phyloP scores from a whole-genome alignment of 2,329 filamentous ascomycete species.

The Diaporthe vexans region DNA sequence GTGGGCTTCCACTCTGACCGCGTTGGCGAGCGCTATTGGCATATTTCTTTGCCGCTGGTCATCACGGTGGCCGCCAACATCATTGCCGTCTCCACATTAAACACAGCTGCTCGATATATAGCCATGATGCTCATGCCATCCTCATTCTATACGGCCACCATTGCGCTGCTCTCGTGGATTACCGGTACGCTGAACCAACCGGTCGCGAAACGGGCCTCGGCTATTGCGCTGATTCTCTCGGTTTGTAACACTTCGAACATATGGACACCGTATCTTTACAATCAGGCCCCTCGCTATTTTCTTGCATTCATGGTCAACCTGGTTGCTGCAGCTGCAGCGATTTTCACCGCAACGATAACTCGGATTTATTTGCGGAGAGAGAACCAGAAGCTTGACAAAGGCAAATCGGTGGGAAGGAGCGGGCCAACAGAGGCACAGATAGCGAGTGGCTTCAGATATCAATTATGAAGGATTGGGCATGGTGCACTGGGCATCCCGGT shows the following conservation, averaged over 20 bases:
- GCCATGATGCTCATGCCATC: conserved; percentile 14
- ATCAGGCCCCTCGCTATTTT: not conserved
- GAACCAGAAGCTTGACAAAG: not conserved
- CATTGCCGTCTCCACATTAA: conserved; percentile 4
- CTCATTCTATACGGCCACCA: not conserved
- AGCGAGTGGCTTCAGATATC: not conserved
- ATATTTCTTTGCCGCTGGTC: not conserved
- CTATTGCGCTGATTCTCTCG: conserved; percentile 3
- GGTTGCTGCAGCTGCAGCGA: conserved; percentile 3
- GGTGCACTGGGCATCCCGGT: no score
- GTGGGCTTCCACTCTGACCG: conserved; percentile 15
- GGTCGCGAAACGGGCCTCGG: conserved; percentile 7
- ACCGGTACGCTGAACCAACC: not conserved
- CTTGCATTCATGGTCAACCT: not conserved
- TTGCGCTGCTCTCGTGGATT: conserved; percentile 11
- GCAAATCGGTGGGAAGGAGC: not conserved
- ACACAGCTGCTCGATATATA: not conserved
- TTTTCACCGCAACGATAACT: not conserved
- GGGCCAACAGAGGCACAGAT: conserved; percentile 6
- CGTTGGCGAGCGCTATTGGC: conserved; percentile 6
- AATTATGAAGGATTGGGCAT: not conserved
- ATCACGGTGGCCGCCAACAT: not conserved
- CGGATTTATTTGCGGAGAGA: not conserved
- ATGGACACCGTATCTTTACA: conserved; percentile 22
- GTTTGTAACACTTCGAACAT: conserved; percentile 3